A percentile compares a stretch with the other conserved stretches of the same genome.
Conservation (phyloP, 2,329 filamentous ascomycete genomes). For the Ampelomyces quisqualis region DNA sequence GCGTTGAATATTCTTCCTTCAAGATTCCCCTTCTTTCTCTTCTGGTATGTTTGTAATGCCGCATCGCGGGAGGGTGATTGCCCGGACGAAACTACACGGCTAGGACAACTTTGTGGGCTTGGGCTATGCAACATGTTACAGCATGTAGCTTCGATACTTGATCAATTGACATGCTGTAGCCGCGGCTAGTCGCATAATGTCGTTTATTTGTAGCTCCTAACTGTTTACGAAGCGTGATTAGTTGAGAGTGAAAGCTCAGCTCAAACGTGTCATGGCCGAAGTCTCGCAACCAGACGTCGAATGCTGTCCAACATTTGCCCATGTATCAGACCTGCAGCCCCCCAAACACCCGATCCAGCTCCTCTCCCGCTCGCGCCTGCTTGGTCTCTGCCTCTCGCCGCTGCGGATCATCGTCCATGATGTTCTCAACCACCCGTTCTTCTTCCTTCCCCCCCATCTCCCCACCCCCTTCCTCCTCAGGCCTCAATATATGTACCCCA, state of each 20-base stretch:
- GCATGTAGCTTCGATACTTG: slow-evolving; percentile 24
- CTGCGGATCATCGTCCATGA: slow-evolving; percentile 24
- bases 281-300: not conserved
- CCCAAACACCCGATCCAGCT: slow-evolving; percentile 65
- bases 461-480: slow-evolving; percentile 58
- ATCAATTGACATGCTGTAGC: slow-evolving; percentile 34
- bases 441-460: slow-evolving; percentile 24
- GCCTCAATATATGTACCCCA: slow-evolving; percentile 63
- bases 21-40: slow-evolving; percentile 44
- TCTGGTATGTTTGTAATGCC: slow-evolving; percentile 48
- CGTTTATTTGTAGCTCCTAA: too few relatives aligned
- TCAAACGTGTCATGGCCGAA: too few relatives aligned
- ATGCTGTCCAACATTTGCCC: not conserved
- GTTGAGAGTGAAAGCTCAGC: too few relatives aligned
- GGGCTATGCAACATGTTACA: slow-evolving; percentile 16
- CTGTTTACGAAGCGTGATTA: too few relatives aligned
- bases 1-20: slow-evolving; percentile 36
- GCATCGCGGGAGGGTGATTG: slow-evolving; percentile 22
- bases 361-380: slow-evolving; percentile 58
- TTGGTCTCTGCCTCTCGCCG: slow-evolving; percentile 17
- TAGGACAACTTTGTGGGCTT: slow-evolving; percentile 15
- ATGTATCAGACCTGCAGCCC: slow-evolving; percentile 50
- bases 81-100: slow-evolving; percentile 1
- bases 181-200: slow-evolving; percentile 24
- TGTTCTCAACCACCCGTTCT: slow-evolving; percentile 14